Percentiles rank a stretch among this genome's conserved stretches.
Conservation (phyloP, 1,284 basidiomycete species). For the Anthracocystis panici-leucophaei region DNA sequence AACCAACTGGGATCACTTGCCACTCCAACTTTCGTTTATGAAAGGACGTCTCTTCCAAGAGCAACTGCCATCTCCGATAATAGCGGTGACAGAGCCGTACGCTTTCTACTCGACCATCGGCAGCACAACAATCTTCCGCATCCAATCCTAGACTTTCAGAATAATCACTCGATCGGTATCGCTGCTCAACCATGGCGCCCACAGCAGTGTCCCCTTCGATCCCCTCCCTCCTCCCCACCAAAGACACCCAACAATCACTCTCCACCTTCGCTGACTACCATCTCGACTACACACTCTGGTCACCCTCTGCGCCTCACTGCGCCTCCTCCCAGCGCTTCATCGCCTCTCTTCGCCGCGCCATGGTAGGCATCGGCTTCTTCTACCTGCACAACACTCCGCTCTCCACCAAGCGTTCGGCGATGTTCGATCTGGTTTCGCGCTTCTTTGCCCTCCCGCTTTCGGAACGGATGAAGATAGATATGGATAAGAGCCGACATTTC, state of each 20-base stretch:
- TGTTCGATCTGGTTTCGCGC: conserved; percentile 42
- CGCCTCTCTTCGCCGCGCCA: conserved; percentile 35
- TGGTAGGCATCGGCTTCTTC: conserved; percentile 61
- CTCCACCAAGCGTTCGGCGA: conserved; percentile 14
- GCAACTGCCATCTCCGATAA: too few relatives aligned
- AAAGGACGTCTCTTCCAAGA: too few relatives aligned
- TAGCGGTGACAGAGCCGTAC: too few relatives aligned
- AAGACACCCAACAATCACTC: conserved; percentile 31
- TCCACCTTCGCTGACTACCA: conserved; percentile 35
- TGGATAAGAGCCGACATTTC: conserved; percentile 53
- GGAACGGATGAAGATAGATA: conserved; percentile 41
- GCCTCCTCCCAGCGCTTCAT: conserved; percentile 36
- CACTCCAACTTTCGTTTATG: too few relatives aligned
- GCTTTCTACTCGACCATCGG: too few relatives aligned
- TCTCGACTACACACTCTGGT: conserved; percentile 44
- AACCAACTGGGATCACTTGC: too few relatives aligned
- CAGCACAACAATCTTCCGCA: neutral
- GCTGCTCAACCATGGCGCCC: conserved; percentile 17
- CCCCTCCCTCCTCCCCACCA: neutral
- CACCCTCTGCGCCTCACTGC: conserved; percentile 14
- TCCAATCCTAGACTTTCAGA: neutral
- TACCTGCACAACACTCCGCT: conserved; percentile 55
- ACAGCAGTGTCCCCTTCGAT: conserved; percentile 10
- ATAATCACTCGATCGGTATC: neutral
- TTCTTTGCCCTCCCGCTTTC: conserved; percentile 50